These are phyloP conservation scores for Nelumbo lutea DNA, from an alignment of 164 flowering plant genomes.

Conservation along the genomic window DNA sequence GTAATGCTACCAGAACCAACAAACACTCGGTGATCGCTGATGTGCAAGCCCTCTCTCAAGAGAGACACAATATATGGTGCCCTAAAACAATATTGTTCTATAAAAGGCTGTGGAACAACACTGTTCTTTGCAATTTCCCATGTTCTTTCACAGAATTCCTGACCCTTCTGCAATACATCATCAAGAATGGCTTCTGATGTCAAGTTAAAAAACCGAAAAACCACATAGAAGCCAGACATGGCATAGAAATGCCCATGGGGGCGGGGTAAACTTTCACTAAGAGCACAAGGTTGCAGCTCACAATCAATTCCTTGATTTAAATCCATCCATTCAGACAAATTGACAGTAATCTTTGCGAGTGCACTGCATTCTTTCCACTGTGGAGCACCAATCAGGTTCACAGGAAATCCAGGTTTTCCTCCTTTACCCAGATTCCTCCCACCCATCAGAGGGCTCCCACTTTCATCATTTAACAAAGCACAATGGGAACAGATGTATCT, in stretches of 20 bases:
- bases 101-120: constrained; percentile 89
- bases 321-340: constrained; percentile 85
- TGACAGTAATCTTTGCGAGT: constrained; percentile 76
- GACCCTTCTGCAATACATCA: constrained; percentile 82
- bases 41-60: constrained; percentile 89
- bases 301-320: constrained; percentile 65
- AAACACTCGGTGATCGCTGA: constrained; percentile 55
- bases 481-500: constrained; percentile 67
- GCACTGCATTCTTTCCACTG: constrained; percentile 79
- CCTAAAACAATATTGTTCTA: constrained; percentile 97
- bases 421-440: constrained; percentile 35
- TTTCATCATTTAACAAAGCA: constrained; percentile 39
- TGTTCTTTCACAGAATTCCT: constrained; percentile 64
- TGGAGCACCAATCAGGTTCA: constrained; percentile 70
- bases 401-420: constrained; percentile 43
- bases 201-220: constrained; percentile 84
- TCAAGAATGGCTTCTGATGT: constrained; percentile 72
- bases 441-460: constrained; percentile 44
- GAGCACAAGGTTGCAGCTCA: constrained; percentile 88
- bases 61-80: constrained; percentile 82
- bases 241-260: constrained; percentile 84
- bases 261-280: constrained; percentile 48
- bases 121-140: constrained; percentile 85
- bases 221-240: constrained; percentile 95
- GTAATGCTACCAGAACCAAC: constrained; percentile 96